Percentiles rank a stretch among this genome's conserved stretches.
Evolutionary conservation across 306 rosid species (phyloP).

Genomic region (Elaeagnus macrophylla): DNA sequence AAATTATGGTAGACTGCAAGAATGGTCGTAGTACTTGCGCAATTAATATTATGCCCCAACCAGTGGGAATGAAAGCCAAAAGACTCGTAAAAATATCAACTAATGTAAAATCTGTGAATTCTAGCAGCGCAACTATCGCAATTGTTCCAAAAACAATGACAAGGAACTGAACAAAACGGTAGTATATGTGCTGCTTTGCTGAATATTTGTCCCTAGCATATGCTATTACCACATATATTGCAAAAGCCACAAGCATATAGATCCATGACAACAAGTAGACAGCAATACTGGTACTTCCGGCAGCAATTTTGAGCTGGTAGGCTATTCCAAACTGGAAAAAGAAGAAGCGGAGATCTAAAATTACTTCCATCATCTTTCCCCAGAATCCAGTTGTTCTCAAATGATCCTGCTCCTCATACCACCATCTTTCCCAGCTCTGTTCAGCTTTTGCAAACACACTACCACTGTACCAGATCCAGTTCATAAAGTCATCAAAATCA

Average conservation of each 20-base stretch:
- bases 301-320: constrained; percentile 64
- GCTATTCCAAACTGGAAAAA: constrained; percentile 71
- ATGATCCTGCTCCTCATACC: constrained; percentile 92
- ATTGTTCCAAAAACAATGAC: constrained; percentile 37
- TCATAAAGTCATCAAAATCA: constrained; percentile 74
- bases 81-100: constrained; percentile 65
- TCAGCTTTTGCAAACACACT: constrained; percentile 84
- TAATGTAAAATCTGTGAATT: constrained; percentile 52
- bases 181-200: constrained; percentile 63
- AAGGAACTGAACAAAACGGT: constrained; percentile 62
- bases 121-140: constrained; percentile 45
- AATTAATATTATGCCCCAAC: constrained; percentile 75
- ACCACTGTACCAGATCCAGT: constrained; percentile 69
- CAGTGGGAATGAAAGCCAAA: constrained; percentile 80
- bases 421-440: constrained; percentile 95
- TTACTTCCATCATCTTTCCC: constrained; percentile 70
- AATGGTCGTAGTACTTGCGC: constrained; percentile 70
- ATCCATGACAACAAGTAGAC: constrained; percentile 81
- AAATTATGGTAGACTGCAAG: constrained; percentile 40
- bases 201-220: constrained; percentile 52
- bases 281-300: constrained; percentile 49
- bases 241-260: constrained; percentile 48
- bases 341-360: constrained; percentile 77
- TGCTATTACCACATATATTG: constrained; percentile 43
- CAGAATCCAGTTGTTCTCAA: constrained; percentile 55